Evolutionary conservation across 139 green algal species (phyloP).

Genomic region (Chara braunii): DNA sequence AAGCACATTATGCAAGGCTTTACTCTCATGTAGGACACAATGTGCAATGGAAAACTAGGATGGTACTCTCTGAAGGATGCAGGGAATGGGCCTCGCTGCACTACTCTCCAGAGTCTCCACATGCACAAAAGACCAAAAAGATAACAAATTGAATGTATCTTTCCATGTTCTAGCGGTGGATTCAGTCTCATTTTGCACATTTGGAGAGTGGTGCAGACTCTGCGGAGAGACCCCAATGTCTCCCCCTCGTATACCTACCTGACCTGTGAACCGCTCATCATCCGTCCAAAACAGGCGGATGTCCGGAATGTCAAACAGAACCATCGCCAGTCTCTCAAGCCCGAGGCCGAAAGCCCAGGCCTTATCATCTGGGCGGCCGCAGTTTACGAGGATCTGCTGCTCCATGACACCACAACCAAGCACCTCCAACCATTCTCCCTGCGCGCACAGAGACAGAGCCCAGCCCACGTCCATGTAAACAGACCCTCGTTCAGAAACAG

Average conservation of each 20-base stretch:
- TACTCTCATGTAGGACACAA: too few relatives aligned
- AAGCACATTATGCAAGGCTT: too few relatives aligned
- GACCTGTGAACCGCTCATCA: constrained; percentile 82
- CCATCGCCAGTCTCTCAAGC: constrained; percentile 94
- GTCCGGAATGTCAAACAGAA: constrained; percentile 97
- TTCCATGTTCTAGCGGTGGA: too few relatives aligned
- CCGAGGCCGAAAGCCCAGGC: constrained; percentile 90
- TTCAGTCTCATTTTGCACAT: too few relatives aligned
- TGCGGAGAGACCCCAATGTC: too few relatives aligned
- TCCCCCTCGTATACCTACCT: constrained; percentile 51
- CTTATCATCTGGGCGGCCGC: constrained; percentile 46
- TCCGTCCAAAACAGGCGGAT: constrained; percentile 93
- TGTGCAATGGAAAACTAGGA: too few relatives aligned
- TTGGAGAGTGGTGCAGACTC: too few relatives aligned
- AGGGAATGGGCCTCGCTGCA: too few relatives aligned
- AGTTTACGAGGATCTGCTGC: constrained; percentile 76
- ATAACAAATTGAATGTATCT: too few relatives aligned
- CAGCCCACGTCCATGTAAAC: background rate
- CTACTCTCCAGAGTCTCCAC: too few relatives aligned
- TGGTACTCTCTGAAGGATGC: too few relatives aligned
- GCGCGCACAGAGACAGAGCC: background rate
- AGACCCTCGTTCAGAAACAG: background rate
- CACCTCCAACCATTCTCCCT: constrained; percentile 91
- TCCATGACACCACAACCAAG: constrained; percentile 95
- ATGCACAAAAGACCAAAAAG: too few relatives aligned